A percentile compares a stretch with the other conserved stretches of the same genome.
Evolutionary conservation across 2,329 filamentous ascomycete genomes (phyloP).

Genomic region (Fusarium nelsonii): DNA sequence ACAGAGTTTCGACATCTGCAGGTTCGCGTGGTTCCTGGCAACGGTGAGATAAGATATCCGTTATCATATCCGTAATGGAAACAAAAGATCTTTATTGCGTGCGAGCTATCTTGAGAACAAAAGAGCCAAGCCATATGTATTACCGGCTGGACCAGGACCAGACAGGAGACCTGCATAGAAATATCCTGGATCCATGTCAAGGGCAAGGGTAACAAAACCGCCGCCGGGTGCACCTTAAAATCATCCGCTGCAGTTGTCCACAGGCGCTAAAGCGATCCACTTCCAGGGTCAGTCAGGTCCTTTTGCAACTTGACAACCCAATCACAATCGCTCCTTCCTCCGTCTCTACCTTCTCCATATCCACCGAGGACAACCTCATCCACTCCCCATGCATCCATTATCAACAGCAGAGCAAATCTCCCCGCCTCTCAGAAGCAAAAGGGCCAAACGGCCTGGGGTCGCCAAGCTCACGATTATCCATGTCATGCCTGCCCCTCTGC

Average conservation of each 20-base stretch:
- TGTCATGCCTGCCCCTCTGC: constrained; percentile 9
- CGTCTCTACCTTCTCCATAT: constrained; percentile 24
- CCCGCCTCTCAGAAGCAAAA: constrained; percentile 41
- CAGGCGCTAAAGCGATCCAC: constrained; percentile 48
- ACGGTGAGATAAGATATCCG: constrained; percentile 43
- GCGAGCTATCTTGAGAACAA: constrained; percentile 39
- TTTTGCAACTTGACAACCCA: constrained; percentile 41
- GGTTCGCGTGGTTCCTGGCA: constrained; percentile 31
- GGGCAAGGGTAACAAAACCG: constrained; percentile 41
- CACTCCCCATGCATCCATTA: constrained; percentile 40
- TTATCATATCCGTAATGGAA: constrained; percentile 44
- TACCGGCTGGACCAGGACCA: not conserved
- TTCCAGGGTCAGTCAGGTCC: constrained; percentile 45
- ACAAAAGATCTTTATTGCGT: constrained; percentile 44
- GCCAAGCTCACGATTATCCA: constrained; percentile 37
- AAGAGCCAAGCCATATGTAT: constrained; percentile 29
- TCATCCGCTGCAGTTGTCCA: constrained; percentile 46
- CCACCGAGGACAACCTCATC: constrained; percentile 38
- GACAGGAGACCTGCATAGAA: constrained; percentile 25
- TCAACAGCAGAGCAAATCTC: constrained; percentile 34
- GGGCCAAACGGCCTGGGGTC: constrained; percentile 38
- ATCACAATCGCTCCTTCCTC: constrained; percentile 14
- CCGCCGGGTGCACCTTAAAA: constrained; percentile 49
- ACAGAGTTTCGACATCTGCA: constrained; percentile 32
- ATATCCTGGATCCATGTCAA: constrained; percentile 12